A percentile compares a stretch with the other conserved stretches of the same genome.
Evolutionary conservation across 208 protist genomes (phyloP).

Genomic region (Vickermania ingenoplastis): DNA sequence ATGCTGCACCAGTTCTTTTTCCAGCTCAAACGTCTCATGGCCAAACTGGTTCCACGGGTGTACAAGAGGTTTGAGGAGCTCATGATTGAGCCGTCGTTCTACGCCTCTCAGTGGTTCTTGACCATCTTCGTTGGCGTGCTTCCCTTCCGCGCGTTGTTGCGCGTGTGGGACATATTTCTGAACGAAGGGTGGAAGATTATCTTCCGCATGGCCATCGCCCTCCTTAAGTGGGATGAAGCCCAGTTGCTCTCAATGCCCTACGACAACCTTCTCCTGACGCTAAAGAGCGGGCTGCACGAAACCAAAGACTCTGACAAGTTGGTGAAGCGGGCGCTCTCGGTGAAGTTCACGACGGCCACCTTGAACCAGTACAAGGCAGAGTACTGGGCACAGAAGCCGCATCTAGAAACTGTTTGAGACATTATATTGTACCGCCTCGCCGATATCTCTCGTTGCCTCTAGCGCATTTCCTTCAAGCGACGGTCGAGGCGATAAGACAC

Average conservation of each 20-base stretch:
- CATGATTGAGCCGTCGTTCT: conserved; percentile 74
- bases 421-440: neutral
- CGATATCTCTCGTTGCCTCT: no score
- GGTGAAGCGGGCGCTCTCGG: conserved; percentile 48
- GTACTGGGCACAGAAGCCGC: conserved; percentile 40
- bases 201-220: conserved; percentile 77
- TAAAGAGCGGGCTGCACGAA: conserved; percentile 76
- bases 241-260: conserved; percentile 57
- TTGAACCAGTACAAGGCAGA: conserved; percentile 71
- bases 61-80: conserved; percentile 60
- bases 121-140: conserved; percentile 90
- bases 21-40: conserved; percentile 75
- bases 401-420: no score
- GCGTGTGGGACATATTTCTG: conserved; percentile 92
- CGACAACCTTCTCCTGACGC: conserved; percentile 64
- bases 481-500: no score
- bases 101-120: conserved; percentile 90
- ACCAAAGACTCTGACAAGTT: conserved; percentile 70
- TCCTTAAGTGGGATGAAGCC: conserved; percentile 86
- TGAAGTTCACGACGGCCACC: conserved; percentile 86
- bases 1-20: conserved; percentile 87
- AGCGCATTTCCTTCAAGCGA: no score
- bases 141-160: conserved; percentile 73
- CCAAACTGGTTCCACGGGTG: conserved; percentile 64
- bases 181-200: conserved; percentile 91